Evolutionary conservation across 176 grass and related monocot genomes (phyloP).

Genomic region (Bromus sterilis): DNA sequence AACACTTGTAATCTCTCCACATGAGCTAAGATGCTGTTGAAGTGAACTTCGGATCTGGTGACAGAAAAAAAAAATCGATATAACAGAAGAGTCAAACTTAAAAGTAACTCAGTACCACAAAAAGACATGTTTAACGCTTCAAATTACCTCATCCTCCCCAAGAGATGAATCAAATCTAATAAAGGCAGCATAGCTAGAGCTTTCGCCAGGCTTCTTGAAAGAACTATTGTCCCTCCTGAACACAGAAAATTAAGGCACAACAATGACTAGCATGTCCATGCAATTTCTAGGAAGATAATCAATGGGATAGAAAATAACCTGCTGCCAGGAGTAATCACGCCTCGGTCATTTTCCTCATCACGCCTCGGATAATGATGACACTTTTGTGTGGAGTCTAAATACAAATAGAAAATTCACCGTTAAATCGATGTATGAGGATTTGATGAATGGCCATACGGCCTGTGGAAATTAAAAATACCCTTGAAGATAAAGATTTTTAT

Average conservation of each 20-base stretch:
- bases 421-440: too few relatives aligned
- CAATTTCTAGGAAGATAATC: not conserved
- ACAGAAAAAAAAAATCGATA: not conserved
- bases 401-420: too few relatives aligned
- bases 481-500: too few relatives aligned
- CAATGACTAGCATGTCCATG: not conserved
- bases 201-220: slow-evolving; percentile 33
- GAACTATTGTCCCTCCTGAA: slow-evolving; percentile 36
- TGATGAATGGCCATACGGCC: too few relatives aligned
- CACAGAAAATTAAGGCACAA: not conserved
- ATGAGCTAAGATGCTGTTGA: slow-evolving; percentile 57
- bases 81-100: not conserved
- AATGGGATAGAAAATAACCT: slow-evolving; percentile 21
- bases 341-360: slow-evolving; percentile 30
- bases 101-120: not conserved
- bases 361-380: too few relatives aligned
- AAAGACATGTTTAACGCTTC: not conserved
- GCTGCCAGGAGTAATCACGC: slow-evolving; percentile 28
- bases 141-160: slow-evolving; percentile 40
- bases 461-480: too few relatives aligned
- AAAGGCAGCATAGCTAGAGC: slow-evolving; percentile 43
- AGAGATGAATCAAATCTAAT: slow-evolving; percentile 47
- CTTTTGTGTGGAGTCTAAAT: too few relatives aligned
- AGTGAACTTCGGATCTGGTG: slow-evolving; percentile 43
- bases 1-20: slow-evolving; percentile 60